Base-by-base conservation (phyloP, 2,329 filamentous ascomycete species). In the Fusarium tanahbumbuense region DNA sequence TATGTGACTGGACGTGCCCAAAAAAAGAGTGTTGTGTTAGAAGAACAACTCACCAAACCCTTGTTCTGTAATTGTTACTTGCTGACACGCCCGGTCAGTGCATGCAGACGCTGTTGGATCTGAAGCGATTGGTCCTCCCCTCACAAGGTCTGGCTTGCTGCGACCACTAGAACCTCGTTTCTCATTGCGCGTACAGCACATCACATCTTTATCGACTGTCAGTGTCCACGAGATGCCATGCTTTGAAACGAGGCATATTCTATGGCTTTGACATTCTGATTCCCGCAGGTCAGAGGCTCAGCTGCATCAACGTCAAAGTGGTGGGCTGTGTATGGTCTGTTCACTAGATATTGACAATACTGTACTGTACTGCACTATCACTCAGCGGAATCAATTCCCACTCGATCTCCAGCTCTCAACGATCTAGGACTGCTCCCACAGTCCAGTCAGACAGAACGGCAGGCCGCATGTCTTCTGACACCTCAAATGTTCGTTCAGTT, bases 131-230 rank as follows among this genome's bases (percentile, higher is more conserved):
- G 69, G 69, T 18, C 23, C 42, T 52, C 30, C 52, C 48, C 46
- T 62, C 56, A 49, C 48, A 56, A 47, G 57, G 54, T 54, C 49
- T 69, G 30, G 68, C 49, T 68, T 71, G 68, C 60, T 69, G 68
- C 68, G 68, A 71, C 68, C 68, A 71, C 60, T 71, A 71, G 56
- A 57, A 28, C 23, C 48, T 47, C 40, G 55, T 47, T 47, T 60
- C 60, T 56, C 25, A 56, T 71, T 71, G 60, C 68, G 52, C 52
- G 68, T 68, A 56, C 52, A 50, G 34, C 32, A 50, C 47, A 12
- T 16, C 37, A 27, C 32, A 37, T 49, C 56, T 56, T 22, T 15
- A 48, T 57, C 30, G 25, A 45, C 22, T 28, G 9, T 23, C 18
- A n/a, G 37, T 45, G 58, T 48, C 57, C 45, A 65, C 67, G 68